Evolutionary conservation across 768 basidiomycete genomes (phyloP), one percentile per base, ranked within the genome.

Genomic region (Tulasnella sp.): DNA sequence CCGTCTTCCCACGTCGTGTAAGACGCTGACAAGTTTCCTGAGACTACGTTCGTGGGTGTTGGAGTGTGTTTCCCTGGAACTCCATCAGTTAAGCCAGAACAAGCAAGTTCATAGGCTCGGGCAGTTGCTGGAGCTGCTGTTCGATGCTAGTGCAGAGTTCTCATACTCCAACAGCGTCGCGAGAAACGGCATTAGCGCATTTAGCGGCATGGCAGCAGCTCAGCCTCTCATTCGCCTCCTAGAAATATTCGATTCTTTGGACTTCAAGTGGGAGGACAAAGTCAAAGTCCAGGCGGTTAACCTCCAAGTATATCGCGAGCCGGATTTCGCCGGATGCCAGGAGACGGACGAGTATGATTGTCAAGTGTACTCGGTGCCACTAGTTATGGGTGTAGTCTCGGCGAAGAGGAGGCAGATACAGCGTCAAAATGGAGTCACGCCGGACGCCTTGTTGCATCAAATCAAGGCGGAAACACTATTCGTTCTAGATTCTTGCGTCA

Each of bases 181-280:
- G 12, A 22, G 34, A 19, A n/a, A 25, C 8, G 24, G 27, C 0
- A 46, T 49, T n/a, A 51, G 15, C 48, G 57, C 30, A 15, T 51
- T 59, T 38, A 17, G 21, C 11, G 41, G 41, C 3, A n/a, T 22
- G 41, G 49, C 34, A 60, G 63, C 63, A 76, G 54, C 85, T 2
- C 92, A 92, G 67, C 85, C 87, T 0, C 81, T 90, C 55, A 76
- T 90, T 65, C 79, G 87, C 24, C 83, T 96, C 68, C 84, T 94
- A 65, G 92, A 94, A 69, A 81, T 91, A 54, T 74, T 97, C 48
- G 85, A 89, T 66, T 88, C 89, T 0, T 73, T 97, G 65, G 82
- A 84, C 68, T 85, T 97, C 63, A 84, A 87, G 55, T 97, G 92
- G 92, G 78, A 78, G 4, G 93, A 97, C 67, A 80, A 78, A 59